Evolutionary conservation across 2,329 filamentous ascomycete genomes (phyloP).

Genomic region (Talaromyces sp.): DNA sequence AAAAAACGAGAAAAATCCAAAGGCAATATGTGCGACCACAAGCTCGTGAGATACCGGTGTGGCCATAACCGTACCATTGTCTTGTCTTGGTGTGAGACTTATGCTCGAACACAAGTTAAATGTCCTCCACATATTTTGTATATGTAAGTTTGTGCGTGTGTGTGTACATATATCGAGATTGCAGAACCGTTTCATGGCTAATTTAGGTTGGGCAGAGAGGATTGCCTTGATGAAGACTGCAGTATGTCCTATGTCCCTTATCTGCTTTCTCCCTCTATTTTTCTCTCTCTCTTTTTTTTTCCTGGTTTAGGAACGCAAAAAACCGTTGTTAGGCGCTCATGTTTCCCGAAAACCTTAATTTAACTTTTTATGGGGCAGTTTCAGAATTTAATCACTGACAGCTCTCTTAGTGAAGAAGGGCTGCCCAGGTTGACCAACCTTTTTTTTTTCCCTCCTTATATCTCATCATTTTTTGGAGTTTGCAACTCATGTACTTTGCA

Average conservation of each 20-base stretch:
- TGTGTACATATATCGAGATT: not conserved
- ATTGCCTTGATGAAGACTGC: constrained; percentile 7
- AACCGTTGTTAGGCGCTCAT: not conserved
- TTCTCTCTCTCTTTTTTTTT: not conserved
- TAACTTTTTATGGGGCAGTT: not conserved
- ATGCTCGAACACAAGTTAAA: constrained; percentile 1
- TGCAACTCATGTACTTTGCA: not conserved
- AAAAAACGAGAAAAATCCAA: not conserved
- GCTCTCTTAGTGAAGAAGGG: not conserved
- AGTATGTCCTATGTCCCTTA: not conserved
- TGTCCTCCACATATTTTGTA: constrained; percentile 3
- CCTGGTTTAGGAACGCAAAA: not conserved
- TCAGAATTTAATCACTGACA: not conserved
- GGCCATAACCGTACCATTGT: constrained; percentile 8
- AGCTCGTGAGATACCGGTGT: constrained; percentile 5
- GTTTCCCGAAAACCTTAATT: not conserved
- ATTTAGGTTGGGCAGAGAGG: constrained; percentile 2
- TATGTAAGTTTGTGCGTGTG: not conserved
- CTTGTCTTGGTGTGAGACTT: constrained; percentile 2
- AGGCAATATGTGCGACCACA: constrained; percentile 8
- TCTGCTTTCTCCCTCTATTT: not conserved
- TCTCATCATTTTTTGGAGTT: not conserved
- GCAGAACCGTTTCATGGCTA: not conserved
- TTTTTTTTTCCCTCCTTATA: not conserved
- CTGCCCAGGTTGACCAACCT: not conserved